Conservation (phyloP, 768 basidiomycete species). For the Pleurotus platypus region DNA sequence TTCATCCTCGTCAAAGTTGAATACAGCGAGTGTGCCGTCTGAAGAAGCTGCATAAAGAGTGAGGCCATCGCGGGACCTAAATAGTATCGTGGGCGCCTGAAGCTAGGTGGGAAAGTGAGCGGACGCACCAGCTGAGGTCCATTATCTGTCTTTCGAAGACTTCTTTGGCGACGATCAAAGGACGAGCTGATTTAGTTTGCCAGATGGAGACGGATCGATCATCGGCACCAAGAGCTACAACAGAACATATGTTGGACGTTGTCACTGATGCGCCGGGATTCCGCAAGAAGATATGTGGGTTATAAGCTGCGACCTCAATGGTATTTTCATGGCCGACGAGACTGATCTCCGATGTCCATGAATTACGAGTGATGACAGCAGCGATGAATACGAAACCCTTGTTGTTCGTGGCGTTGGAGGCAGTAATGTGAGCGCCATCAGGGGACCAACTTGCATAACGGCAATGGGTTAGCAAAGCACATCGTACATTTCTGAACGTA, state of each 20-base stretch:
- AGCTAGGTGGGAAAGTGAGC: background rate
- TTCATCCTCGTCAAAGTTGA: conserved; percentile 78
- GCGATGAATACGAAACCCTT: conserved; percentile 97
- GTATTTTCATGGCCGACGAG: conserved; percentile 97
- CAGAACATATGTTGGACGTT: conserved; percentile 84
- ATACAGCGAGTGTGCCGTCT: conserved; percentile 90
- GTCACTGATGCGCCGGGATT: conserved; percentile 63
- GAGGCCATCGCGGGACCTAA: conserved; percentile 89
- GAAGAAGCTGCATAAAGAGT: conserved; percentile 94
- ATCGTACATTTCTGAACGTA: conserved; percentile 19
- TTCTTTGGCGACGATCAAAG: conserved; percentile 89
- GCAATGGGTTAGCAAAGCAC: background rate
- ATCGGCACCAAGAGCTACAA: conserved; percentile 91
- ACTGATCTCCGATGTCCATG: conserved; percentile 90
- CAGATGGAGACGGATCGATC: conserved; percentile 93
- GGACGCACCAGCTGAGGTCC: conserved; percentile 87
- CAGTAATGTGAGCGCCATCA: conserved; percentile 97
- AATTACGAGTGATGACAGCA: conserved; percentile 85
- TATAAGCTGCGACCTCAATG: conserved; percentile 94
- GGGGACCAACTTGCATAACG: conserved; percentile 81
- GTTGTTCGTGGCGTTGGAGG: conserved; percentile 96
- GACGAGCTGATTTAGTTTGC: conserved; percentile 90
- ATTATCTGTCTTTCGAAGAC: conserved; percentile 93
- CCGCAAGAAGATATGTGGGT: conserved; percentile 90
- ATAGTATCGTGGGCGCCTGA: conserved; percentile 5